A percentile compares a stretch with the other conserved stretches of the same genome.
These are phyloP conservation scores for Trichoderma aggressivum DNA, from an alignment of 2,329 filamentous ascomycete genomes.

Conservation along the genomic window DNA sequence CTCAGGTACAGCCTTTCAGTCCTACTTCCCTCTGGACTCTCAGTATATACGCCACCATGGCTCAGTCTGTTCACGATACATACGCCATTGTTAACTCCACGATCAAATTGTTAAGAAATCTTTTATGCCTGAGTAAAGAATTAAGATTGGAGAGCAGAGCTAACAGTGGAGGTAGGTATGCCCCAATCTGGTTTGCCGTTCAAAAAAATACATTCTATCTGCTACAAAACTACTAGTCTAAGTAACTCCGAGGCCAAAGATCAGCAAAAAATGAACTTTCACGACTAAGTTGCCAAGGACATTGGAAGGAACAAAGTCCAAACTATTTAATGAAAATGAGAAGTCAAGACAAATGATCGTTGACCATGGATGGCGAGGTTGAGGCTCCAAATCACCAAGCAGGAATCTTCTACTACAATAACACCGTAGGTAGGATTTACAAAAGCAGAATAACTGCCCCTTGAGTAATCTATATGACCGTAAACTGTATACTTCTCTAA, in stretches of 20 bases:
- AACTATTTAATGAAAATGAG: no score
- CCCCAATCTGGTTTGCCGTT: not conserved
- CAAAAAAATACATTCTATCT: not conserved
- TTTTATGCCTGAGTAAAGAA: not conserved
- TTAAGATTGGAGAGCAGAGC: not conserved
- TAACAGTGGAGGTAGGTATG: not conserved
- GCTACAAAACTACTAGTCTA: rapidly evolving
- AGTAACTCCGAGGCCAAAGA: no score
- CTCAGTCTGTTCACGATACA: not conserved
- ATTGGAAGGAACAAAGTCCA: no score
- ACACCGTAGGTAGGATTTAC: not conserved
- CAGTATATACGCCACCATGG: not conserved
- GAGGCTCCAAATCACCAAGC: not conserved
- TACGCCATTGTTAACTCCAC: not conserved
- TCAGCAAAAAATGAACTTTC: no score
- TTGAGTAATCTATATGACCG: not conserved
- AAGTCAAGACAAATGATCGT: no score
- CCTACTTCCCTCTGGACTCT: no score
- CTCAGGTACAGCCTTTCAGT: no score
- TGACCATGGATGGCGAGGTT: not conserved
- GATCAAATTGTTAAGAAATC: not conserved
- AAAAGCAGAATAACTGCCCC: not conserved
- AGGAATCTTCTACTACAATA: not conserved
- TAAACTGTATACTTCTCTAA: not conserved
- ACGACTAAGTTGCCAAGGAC: no score